Conservation (phyloP, 169 alveolate species). For the Plasmodium relictum region DNA sequence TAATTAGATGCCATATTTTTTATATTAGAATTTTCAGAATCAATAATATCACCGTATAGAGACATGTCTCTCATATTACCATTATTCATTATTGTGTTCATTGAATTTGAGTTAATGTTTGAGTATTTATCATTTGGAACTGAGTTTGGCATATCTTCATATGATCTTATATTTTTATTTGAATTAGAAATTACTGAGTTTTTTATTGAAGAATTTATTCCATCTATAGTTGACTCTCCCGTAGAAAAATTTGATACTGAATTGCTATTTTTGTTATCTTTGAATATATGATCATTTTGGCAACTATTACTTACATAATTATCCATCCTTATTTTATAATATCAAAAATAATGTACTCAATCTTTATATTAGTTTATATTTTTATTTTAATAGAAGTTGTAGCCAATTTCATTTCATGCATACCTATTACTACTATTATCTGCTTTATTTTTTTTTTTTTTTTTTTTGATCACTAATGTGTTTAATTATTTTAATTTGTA, state of each 20-base stretch:
- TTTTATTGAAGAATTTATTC: constrained; percentile 21
- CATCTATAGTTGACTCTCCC: constrained; percentile 25
- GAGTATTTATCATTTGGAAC: constrained; percentile 3
- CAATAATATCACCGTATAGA: neutral
- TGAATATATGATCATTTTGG: constrained; percentile 30
- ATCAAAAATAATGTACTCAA: neutral
- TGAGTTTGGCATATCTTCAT: neutral
- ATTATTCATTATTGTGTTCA: constrained; percentile 20
- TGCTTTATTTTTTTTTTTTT: neutral
- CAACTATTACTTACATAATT: neutral
- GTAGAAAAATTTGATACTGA: constrained; percentile 3
- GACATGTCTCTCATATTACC: constrained; percentile 14
- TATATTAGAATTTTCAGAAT: constrained; percentile 27
- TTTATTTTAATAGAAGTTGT: neutral
- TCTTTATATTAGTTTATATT: neutral
- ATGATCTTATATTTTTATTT: neutral
- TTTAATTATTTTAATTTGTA: neutral
- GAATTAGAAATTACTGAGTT: neutral
- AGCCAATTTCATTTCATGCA: too few relatives aligned
- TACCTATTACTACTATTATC: too few relatives aligned
- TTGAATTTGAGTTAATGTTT: neutral
- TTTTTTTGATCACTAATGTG: neutral
- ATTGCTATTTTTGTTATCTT: constrained; percentile 12
- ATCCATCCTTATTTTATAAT: constrained; percentile 5
- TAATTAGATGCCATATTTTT: constrained; percentile 13